Base-by-base conservation (phyloP, 2,329 filamentous ascomycete genomes). In the Sclerotiophoma versabilis region DNA sequence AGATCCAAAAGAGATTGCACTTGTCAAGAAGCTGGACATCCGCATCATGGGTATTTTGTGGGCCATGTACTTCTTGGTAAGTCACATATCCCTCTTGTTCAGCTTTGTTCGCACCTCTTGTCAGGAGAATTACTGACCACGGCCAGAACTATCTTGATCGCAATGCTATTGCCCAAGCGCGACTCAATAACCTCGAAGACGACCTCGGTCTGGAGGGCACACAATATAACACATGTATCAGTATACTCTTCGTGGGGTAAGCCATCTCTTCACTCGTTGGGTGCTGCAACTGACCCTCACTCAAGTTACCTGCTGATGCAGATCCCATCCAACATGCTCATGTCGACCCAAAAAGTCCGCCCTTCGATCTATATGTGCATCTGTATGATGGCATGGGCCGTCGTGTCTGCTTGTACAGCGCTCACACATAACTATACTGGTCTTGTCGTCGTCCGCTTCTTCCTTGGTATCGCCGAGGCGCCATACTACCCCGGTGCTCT, bases 121-220 rank as follows among this genome's bases (percentile, higher is more conserved):
- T n/a, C n/a, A n/a, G n/a, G n/a, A 23, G 2, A 4, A 33, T 6
- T 23, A 33, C 45, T 48, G 34, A 39, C 9, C 5, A 15, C 10
- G 7, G 2, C 2, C 10, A 46, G 49, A 52, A 75, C 49, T 72
- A 70, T 26, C 65, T 70, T 17, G 84, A 87, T 62, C 79, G 84
- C 26, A 86, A 87, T 69, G 86, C 88, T 67, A 87, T 89, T 54
- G 85, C 85, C 1, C 80, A 86, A 3, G 87, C 87, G 0, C 80
- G 82, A 12, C 77, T 89, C 38, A 83, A 85, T 66, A 84, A 84
- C 12, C 76, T 90, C 12, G 82, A 87, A 52, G 75, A 77, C 1
- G 86, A 89, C 39, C 56, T 66, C n/a, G 64, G 60, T 12, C 59
- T 64, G 17, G 48, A 44, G 20, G 62, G 57, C 8, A 60, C 57